Percentiles rank a stretch among this genome's conserved stretches.
Conservation (phyloP, 345 rosid species). For the Melaleuca alternifolia region DNA sequence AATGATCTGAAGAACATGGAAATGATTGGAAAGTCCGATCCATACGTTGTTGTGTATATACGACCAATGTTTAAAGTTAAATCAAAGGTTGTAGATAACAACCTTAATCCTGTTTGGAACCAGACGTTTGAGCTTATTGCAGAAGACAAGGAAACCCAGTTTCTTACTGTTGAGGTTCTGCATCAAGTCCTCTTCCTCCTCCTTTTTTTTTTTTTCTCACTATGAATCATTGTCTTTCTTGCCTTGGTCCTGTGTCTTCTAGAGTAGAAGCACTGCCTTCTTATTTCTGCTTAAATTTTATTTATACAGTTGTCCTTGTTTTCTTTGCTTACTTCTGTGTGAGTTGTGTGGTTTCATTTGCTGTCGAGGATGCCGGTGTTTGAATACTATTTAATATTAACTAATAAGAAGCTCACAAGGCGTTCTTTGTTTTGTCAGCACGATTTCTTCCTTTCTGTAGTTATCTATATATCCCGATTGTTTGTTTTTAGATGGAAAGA, state of each 20-base stretch:
- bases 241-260: not conserved
- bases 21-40: slow-evolving; percentile 98
- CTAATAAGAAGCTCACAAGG: not conserved
- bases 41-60: slow-evolving; percentile 62
- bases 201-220: not conserved
- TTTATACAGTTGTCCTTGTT: not conserved
- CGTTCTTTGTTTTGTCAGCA: not conserved
- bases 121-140: slow-evolving; percentile 77
- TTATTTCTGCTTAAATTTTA: not conserved
- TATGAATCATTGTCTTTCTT: not conserved
- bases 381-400: not conserved
- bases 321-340: not conserved
- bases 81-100: slow-evolving; percentile 71
- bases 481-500: not conserved
- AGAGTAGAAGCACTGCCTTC: not conserved
- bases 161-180: slow-evolving; percentile 67
- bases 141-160: slow-evolving; percentile 97
- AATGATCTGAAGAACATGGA: slow-evolving; percentile 94
- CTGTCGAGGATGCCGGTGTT: not conserved
- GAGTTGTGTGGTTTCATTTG: not conserved
- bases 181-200: not conserved
- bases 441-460: not conserved
- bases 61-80: slow-evolving; percentile 86
- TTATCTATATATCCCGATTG: not conserved
- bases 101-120: slow-evolving; percentile 93